Conservation (phyloP, 116 monocot genomes). For the Thalassia testudinum region DNA sequence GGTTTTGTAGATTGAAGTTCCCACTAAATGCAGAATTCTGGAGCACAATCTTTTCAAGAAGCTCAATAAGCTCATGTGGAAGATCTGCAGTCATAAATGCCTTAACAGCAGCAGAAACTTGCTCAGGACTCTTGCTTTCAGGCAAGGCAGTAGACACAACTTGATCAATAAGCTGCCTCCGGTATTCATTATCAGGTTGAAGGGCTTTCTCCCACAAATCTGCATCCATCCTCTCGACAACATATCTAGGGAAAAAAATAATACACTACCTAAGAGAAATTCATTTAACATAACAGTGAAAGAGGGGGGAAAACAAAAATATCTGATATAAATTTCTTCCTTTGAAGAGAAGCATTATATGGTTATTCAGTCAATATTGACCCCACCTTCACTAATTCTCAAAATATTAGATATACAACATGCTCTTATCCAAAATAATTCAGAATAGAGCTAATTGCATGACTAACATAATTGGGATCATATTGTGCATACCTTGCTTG, state of each 20-base stretch:
- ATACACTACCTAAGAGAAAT: not conserved
- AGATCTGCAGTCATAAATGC: slow-evolving; percentile 99
- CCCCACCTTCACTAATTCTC: too few relatives aligned
- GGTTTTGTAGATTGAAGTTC: slow-evolving; percentile 94
- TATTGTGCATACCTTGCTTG: slow-evolving; percentile 58
- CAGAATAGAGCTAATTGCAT: not conserved
- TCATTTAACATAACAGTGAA: not conserved
- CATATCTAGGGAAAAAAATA: slow-evolving; percentile 53
- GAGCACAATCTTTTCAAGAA: slow-evolving; percentile 96
- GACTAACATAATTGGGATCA: not conserved
- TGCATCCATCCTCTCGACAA: slow-evolving; percentile 94
- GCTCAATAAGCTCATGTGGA: slow-evolving; percentile 97
- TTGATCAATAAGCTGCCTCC: slow-evolving; percentile 93
- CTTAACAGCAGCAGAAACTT: slow-evolving; percentile 98
- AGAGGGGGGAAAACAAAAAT: too few relatives aligned
- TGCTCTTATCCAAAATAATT: not conserved
- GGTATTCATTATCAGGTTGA: slow-evolving; percentile 86
- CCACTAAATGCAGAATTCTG: slow-evolving; percentile 99
- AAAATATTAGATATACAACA: too few relatives aligned
- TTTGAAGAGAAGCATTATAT: too few relatives aligned
- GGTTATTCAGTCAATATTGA: too few relatives aligned
- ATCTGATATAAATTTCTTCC: too few relatives aligned
- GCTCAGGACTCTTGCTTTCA: slow-evolving; percentile 98
- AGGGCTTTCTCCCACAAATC: slow-evolving; percentile 99
- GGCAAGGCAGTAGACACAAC: slow-evolving; percentile 97